phyloP scores from a whole-genome alignment of 805 yeast genomes.

The Yarrowia deformans region DNA sequence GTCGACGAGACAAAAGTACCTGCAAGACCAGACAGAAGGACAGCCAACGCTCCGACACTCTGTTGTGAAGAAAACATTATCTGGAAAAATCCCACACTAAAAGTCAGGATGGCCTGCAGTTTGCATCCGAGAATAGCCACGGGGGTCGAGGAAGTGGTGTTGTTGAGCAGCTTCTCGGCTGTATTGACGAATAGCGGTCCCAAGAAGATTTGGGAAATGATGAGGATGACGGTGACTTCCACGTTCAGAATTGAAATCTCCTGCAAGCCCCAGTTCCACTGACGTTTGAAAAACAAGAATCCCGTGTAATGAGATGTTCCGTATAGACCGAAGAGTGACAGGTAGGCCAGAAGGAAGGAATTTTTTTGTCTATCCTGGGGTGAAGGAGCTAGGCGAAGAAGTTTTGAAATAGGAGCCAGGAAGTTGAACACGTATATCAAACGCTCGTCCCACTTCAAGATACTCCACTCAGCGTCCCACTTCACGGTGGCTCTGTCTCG shows the following conservation, averaged over 20 bases:
- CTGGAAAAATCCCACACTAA: neutral
- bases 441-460: neutral
- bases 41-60: neutral
- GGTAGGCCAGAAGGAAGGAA: slow-evolving; percentile 10
- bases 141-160: slow-evolving; percentile 18
- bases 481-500: slow-evolving; percentile 21
- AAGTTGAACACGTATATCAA: neutral
- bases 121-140: slow-evolving; percentile 34
- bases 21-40: slow-evolving; percentile 15
- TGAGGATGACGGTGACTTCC: slow-evolving; percentile 14
- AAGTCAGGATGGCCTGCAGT: neutral
- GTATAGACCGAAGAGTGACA: slow-evolving; percentile 4
- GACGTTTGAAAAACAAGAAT: slow-evolving; percentile 24
- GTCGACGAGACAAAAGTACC: slow-evolving; percentile 34
- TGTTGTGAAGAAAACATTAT: neutral
- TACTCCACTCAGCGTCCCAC: slow-evolving; percentile 27
- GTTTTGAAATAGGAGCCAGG: neutral
- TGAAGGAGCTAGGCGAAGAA: slow-evolving; percentile 12
- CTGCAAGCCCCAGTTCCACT: slow-evolving; percentile 34
- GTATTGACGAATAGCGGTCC: slow-evolving; percentile 20
- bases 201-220: slow-evolving; percentile 16
- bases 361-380: slow-evolving; percentile 1
- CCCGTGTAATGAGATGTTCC: slow-evolving; percentile 27
- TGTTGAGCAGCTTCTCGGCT: slow-evolving; percentile 16
- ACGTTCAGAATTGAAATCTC: slow-evolving; percentile 8